Conservation (phyloP, 2,329 filamentous ascomycete species). For the Clarireedia sp. region DNA sequence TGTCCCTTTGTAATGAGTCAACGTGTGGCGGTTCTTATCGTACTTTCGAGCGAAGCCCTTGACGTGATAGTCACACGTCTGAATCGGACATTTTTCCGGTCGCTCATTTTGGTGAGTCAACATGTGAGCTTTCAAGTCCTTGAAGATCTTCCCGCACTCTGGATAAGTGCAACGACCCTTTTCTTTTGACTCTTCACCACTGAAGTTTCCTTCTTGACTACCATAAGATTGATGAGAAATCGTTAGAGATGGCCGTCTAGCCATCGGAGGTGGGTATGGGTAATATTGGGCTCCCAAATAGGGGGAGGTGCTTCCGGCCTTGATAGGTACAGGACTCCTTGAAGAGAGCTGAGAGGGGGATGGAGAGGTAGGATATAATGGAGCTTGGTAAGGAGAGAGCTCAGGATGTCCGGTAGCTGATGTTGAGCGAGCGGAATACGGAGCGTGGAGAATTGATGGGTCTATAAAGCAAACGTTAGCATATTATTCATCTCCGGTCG, state of each 20-base stretch:
- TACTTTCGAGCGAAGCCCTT: slow-evolving; percentile 97
- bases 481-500: slow-evolving; percentile 2
- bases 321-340: slow-evolving; percentile 24
- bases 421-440: slow-evolving; percentile 21
- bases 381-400: slow-evolving; percentile 22
- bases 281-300: slow-evolving; percentile 26
- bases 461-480: slow-evolving; percentile 25
- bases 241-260: slow-evolving; percentile 21
- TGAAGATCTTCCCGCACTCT: slow-evolving; percentile 51
- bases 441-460: slow-evolving; percentile 28
- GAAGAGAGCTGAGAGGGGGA: slow-evolving; percentile 25
- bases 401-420: slow-evolving; percentile 21
- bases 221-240: slow-evolving; percentile 24
- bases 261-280: slow-evolving; percentile 22
- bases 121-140: slow-evolving; percentile 78
- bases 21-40: slow-evolving; percentile 91
- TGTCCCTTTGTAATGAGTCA: slow-evolving; percentile 96
- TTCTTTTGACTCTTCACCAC: slow-evolving; percentile 27
- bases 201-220: slow-evolving; percentile 26
- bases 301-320: slow-evolving; percentile 27
- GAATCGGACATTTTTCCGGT: slow-evolving; percentile 92
- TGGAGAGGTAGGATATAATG: slow-evolving; percentile 27
- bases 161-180: slow-evolving; percentile 44
- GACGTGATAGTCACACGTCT: slow-evolving; percentile 84
- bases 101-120: slow-evolving; percentile 90